Evolutionary conservation across 2,329 filamentous ascomycete genomes (phyloP).

Genomic region (Colletotrichum coccodes): DNA sequence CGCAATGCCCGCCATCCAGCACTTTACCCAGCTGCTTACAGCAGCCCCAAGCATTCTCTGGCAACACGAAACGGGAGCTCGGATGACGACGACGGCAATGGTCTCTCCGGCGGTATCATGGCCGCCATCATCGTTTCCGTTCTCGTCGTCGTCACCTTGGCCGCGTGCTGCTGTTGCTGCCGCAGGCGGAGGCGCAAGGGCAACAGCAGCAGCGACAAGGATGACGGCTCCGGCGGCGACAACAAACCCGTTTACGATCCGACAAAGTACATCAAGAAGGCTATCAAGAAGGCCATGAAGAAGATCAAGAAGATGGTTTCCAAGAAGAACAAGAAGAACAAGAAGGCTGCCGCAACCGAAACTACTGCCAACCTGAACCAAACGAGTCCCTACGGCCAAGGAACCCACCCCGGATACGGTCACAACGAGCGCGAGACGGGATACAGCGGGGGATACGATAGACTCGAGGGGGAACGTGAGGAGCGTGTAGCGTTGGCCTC

Average conservation of each 20-base stretch:
- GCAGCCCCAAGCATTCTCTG: not conserved
- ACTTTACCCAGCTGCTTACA: not conserved
- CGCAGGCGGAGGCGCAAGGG: conserved; percentile 4
- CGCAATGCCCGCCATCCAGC: not conserved
- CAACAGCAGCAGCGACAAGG: not conserved
- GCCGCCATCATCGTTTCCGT: conserved; percentile 16
- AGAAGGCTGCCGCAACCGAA: not conserved
- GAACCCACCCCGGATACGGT: conserved; percentile 16
- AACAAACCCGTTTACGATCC: not conserved
- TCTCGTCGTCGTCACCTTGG: not conserved
- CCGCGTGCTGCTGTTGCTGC: conserved; percentile 18
- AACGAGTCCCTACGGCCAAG: not conserved
- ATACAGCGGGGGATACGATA: conserved; percentile 8
- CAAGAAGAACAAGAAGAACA: conserved; percentile 18
- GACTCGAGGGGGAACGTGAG: not conserved
- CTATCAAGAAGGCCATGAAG: conserved; percentile 14
- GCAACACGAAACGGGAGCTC: not conserved
- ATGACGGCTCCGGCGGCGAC: not conserved
- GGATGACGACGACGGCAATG: conserved; percentile 2
- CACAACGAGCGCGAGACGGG: conserved; percentile 3
- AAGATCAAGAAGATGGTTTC: conserved; percentile 27
- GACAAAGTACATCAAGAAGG: conserved; percentile 18
- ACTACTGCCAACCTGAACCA: not conserved
- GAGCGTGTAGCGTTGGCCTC: conserved; percentile 11
- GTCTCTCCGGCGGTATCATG: not conserved